Conservation (phyloP, 1,284 basidiomycete genomes). For the Fomitopsis pinicola region DNA sequence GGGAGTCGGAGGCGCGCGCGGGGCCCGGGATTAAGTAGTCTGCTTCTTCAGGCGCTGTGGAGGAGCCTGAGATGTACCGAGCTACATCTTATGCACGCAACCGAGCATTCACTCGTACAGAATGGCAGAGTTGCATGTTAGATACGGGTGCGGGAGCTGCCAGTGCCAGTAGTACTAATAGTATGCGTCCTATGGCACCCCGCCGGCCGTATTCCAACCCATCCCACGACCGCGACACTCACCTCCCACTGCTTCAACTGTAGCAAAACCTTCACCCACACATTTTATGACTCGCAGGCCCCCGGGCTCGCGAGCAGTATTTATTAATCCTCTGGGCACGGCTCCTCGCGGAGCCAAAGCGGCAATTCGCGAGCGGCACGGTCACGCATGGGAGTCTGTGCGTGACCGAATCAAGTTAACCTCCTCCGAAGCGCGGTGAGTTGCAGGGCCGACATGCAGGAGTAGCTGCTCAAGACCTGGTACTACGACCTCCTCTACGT, state of each 20-base stretch:
- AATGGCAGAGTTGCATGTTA: too few species aligned
- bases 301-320: slow-evolving; percentile 21
- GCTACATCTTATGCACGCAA: too few species aligned
- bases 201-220: slow-evolving; percentile 64
- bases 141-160: too few species aligned
- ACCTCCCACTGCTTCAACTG: slow-evolving; percentile 72
- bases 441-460: slow-evolving; percentile 84
- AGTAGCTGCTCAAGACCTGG: slow-evolving; percentile 82
- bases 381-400: too few species aligned
- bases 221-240: slow-evolving; percentile 57
- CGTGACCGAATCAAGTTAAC: too few species aligned
- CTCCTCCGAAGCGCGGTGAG: slow-evolving; percentile 44
- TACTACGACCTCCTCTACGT: slow-evolving; percentile 88
- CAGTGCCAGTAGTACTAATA: too few species aligned
- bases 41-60: too few species aligned
- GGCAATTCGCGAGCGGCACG: slow-evolving; percentile 19
- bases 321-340: slow-evolving; percentile 2
- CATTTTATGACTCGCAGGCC: slow-evolving; percentile 61
- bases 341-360: slow-evolving; percentile 11
- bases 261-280: slow-evolving; percentile 50
- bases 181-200: too few species aligned
- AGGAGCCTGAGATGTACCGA: too few species aligned
- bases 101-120: too few species aligned
- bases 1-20: too few species aligned
- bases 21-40: too few species aligned